These are phyloP conservation scores for Geotrichum reessii DNA, from an alignment of 1,139 yeast species.

Conservation along the genomic window DNA sequence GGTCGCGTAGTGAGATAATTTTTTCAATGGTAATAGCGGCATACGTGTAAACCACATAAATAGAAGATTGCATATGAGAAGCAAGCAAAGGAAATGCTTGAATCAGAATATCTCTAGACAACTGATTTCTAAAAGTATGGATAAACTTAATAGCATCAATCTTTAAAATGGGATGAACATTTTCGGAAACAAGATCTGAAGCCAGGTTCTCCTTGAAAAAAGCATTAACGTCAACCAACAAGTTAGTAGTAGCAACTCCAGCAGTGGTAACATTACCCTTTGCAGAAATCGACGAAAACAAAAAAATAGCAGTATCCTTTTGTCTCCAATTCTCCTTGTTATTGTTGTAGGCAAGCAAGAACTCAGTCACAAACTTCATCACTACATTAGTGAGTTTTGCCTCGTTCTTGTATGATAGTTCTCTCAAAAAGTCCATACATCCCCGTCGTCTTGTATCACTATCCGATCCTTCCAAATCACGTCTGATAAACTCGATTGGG, in stretches of 20 bases:
- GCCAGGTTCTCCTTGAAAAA: conserved; percentile 81
- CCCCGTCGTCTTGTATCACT: conserved; percentile 88
- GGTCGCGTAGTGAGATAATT: conserved; percentile 64
- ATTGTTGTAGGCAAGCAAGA: conserved; percentile 48
- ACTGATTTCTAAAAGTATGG: conserved; percentile 83
- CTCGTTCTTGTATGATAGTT: conserved; percentile 75
- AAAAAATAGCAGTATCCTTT: conserved; percentile 80
- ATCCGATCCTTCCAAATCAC: conserved; percentile 94
- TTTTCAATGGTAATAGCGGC: conserved; percentile 91
- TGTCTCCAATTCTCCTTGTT: conserved; percentile 62
- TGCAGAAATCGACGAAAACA: conserved; percentile 85
- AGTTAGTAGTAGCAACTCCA: conserved; percentile 86
- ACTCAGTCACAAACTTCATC: conserved; percentile 67
- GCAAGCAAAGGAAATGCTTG: conserved; percentile 79
- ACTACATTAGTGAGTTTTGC: conserved; percentile 68
- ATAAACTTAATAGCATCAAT: conserved; percentile 93
- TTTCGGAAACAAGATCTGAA: conserved; percentile 58
- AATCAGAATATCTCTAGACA: conserved; percentile 74
- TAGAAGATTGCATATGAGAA: conserved; percentile 51
- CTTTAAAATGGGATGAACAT: conserved; percentile 50
- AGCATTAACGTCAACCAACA: conserved; percentile 75
- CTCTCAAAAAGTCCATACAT: conserved; percentile 84
- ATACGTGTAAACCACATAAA: conserved; percentile 86
- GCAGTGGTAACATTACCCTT: conserved; percentile 79
- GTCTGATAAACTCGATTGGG: conserved; percentile 84